Evolutionary conservation across 345 rosid species (phyloP), one percentile per base, ranked within the genome.

Genomic region (Eucalyptus erythrocorys): DNA sequence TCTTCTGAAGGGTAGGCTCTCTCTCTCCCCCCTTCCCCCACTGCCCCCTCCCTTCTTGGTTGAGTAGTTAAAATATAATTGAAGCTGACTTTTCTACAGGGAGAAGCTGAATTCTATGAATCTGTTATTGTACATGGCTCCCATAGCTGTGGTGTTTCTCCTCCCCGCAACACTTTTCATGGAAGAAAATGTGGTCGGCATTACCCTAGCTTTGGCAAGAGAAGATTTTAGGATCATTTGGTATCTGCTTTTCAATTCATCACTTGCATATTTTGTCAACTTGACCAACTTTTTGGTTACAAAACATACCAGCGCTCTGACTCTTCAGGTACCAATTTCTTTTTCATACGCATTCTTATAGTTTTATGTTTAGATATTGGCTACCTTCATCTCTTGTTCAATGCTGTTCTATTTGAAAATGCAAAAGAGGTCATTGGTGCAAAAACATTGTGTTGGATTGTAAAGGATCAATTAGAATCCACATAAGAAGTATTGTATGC

Each of bases 41-140:
- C 81, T 10, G 26, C 42, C 3, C 42, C 47, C 42, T 76, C 42
- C 47, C 26, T 37, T 40, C 27, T 37, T 76, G 82, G 40, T 76
- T 42, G 81, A 71, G 43, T 34, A 34, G 43, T 17, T 71, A 47
- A 76, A 86, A 91, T 95, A 87, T 97, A 87, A 87, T 16, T 30
- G 22, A 68, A 86, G 86, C 87, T 93, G 87, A 93, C 85, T 42
- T 48, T 88, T 64, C 90, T 93, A 27, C 88, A 98, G 99, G 96
- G 99, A 98, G 94, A 98, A 97, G 95, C 96, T 98, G 88, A 96
- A 97, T 94, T 97, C 99, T 45, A 97, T 98, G 99, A 98, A 98
- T 90, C 97, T 98, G 22, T 98, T 98, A 61, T 94, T 98, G 11
- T 98, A 98, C 94, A 98, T 98, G 99, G 99, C 99, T 90, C 99